Base-by-base conservation (phyloP, 2,329 filamentous ascomycete species). In the Sarocladium oryzae region DNA sequence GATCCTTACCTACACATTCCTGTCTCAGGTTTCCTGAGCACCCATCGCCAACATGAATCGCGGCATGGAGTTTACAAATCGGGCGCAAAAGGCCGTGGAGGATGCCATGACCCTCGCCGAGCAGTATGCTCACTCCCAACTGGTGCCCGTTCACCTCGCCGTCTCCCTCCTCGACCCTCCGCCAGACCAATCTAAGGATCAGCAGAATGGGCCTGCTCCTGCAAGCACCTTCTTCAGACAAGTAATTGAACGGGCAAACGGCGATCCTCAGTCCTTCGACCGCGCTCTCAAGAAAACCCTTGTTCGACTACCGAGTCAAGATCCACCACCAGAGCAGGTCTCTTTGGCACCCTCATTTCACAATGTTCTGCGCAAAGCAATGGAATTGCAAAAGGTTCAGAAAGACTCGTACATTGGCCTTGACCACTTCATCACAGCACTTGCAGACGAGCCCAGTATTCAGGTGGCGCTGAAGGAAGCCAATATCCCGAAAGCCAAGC, bases 341-440 rank as follows among this genome's bases (percentile, higher is more conserved):
- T 84, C 88, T 51, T 82, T 95, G 61, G 85, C 91, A 10, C 89
- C 90, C 1, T 76, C 83, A 8, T 91, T 97, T 69, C 82, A 85
- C 56, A 88, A 86, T 59, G 80, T 96, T 52, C 77, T 99, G 49
- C 82, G 90, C 59, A 82, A 88, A 58, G 90, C 93, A 2, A 84
- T 88, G 66, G 90, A 97, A 28, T 70, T 99, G 51, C 92, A 95
- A 61, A 96, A 95, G 72, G 90, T 91, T n/a, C 93, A 99, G 63
- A 97, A 96, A 62, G 93, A 99, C 66, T 89, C 84, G 57, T 99
- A 84, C 68, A 88, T 99, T 57, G 93, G 92, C 36, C 85, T 97
- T 54, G 93, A 97, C 69, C 93, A 99, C 66, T 78, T 99, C 49
- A 96, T 99, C 63, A 84, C 85, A 56, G 84, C 88, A 2, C 76